Base-by-base conservation (phyloP, 306 rosid species). In the Gleditsia sinensis region DNA sequence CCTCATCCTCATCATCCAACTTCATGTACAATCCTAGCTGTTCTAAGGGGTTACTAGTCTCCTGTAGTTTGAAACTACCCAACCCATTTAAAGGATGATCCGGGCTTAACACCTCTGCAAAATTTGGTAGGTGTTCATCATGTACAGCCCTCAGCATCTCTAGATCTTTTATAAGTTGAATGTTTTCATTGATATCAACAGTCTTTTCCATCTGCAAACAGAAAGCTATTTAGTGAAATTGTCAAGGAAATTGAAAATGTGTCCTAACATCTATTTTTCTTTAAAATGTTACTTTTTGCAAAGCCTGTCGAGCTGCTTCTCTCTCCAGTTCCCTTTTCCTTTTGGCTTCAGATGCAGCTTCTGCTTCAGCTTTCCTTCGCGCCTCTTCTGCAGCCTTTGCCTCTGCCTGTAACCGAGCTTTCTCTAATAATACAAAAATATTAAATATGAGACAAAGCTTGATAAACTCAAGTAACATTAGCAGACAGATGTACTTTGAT, bases 361-460 rank as follows among this genome's bases (percentile, higher is more conserved):
- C 90, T 1, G 82, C 92, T 75, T 89, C 92, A 2, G 98, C 98
- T 73, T 81, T 89, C 83, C 71, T 86, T 57, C 81, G 88, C 81
- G 96, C 96, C 70, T 88, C 98, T 81, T 94, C 98, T 27, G 98
- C 98, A 67, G 96, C 98, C 77, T 86, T 85, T 17, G 97, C 98
- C 81, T 91, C 97, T 1, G 98, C 98, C 73, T 88, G 96, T 70
- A 94, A 71, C 28, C 96, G 89, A 33, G 98, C 98, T 88, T 91
- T 94, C 85, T 91, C 98, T 94, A 67, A 69, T 55, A 28, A 57
- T 21, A 71, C 34, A 73, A 14, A 33, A 25, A 24, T 57, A 70
- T n/a, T 13, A 59, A 54, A 33, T n/a, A 40, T 62, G 40, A 72
- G 24, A 53, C 7, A 17, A 58, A 48, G 80, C 32, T 40, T 27